Evolutionary conservation across 192 early-diverging fungal species (phyloP).

Genomic region (Geranomyces michiganensis): DNA sequence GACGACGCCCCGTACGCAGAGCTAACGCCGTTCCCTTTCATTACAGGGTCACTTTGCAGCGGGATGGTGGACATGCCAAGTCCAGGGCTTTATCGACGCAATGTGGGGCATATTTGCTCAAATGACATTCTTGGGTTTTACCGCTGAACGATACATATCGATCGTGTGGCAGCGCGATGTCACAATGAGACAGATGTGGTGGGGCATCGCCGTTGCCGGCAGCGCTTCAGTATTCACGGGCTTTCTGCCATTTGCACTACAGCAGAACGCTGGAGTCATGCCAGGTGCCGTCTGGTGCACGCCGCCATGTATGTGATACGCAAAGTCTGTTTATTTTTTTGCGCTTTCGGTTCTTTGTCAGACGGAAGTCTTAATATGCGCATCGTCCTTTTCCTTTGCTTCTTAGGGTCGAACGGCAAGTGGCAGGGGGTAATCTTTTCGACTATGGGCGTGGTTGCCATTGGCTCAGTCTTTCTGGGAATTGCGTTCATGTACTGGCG

Average conservation of each 20-base stretch:
- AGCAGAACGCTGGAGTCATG: background rate
- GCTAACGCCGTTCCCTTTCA: no score
- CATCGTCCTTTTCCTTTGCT: no score
- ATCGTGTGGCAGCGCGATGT: slow-evolving; percentile 3
- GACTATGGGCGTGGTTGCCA: slow-evolving; percentile 5
- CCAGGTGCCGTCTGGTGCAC: slow-evolving; percentile 2
- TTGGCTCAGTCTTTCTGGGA: slow-evolving; percentile 1
- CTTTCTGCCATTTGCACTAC: background rate
- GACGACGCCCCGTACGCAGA: background rate
- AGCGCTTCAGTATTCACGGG: background rate
- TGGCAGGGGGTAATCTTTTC: background rate
- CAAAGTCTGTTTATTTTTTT: no score
- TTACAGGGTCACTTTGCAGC: background rate
- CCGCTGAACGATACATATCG: slow-evolving; percentile 13
- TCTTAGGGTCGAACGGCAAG: background rate
- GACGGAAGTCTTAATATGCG: no score
- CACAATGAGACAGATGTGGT: background rate
- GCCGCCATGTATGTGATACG: slow-evolving; percentile 5
- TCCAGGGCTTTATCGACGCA: slow-evolving; percentile 18
- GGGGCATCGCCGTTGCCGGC: background rate
- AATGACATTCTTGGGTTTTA: slow-evolving; percentile 2
- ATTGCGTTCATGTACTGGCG: slow-evolving; percentile 8
- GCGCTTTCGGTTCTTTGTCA: no score
- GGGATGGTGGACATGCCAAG: slow-evolving; percentile 15
- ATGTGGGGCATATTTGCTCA: slow-evolving; percentile 20